phyloP scores from a whole-genome alignment of 345 rosid genomes.

The Carallia pectinifolia region DNA sequence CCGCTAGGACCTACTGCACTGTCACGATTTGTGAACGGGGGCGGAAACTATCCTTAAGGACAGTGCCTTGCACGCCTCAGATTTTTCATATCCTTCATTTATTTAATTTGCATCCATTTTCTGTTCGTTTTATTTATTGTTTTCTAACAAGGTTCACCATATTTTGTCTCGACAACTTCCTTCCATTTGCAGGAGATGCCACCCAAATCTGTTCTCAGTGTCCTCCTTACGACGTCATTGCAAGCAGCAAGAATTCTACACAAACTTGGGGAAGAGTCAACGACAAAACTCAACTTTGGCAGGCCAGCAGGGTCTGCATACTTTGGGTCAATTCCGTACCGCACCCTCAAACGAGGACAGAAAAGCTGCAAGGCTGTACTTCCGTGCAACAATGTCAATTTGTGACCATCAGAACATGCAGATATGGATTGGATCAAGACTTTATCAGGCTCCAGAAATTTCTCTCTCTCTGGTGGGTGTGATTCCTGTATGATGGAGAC shows the following conservation, averaged over 20 bases:
- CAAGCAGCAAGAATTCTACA: conserved; percentile 60
- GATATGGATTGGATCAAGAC: conserved; percentile 46
- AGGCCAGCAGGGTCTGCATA: conserved; percentile 53
- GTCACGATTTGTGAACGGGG: no score
- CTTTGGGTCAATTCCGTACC: conserved; percentile 51
- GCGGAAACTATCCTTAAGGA: no score
- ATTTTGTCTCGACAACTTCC: conserved; percentile 35
- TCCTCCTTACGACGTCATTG: conserved; percentile 36
- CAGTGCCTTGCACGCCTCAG: no score
- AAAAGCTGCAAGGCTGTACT: conserved; percentile 50
- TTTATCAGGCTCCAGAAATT: conserved; percentile 50
- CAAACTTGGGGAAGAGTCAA: conserved; percentile 48
- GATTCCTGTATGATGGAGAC: conserved; percentile 52
- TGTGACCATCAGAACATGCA: conserved; percentile 45
- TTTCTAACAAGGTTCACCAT: conserved; percentile 43
- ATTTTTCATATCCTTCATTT: no score
- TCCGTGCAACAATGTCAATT: conserved; percentile 43
- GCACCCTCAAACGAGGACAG: conserved; percentile 49
- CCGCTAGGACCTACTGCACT: no score
- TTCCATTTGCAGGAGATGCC: conserved; percentile 68
- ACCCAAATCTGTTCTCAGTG: conserved; percentile 40
- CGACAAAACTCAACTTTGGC: conserved; percentile 58
- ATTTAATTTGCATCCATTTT: no score
- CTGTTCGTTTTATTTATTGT: no score
- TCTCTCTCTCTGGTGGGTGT: conserved; percentile 56